Evolutionary conservation across 176 grass and related monocot genomes (phyloP).

Genomic region (Paspalum vaginatum): DNA sequence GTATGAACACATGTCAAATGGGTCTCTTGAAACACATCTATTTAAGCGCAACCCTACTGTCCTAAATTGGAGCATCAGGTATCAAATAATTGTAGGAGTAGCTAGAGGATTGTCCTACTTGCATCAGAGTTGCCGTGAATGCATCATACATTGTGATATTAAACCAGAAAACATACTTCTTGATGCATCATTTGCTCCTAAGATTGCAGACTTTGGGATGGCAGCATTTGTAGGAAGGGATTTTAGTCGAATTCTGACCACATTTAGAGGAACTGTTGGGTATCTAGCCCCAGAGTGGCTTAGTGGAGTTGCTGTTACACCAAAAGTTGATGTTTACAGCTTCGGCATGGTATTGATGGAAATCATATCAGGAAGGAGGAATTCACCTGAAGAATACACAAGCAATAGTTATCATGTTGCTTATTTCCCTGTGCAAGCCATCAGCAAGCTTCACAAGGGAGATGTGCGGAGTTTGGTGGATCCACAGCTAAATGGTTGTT

Average conservation of each 20-base stretch:
- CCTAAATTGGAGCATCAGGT: slow-evolving; percentile 46
- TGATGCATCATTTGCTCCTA: slow-evolving; percentile 49
- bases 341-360: slow-evolving; percentile 68
- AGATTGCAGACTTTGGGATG: slow-evolving; percentile 76
- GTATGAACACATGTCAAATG: slow-evolving; percentile 62
- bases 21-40: slow-evolving; percentile 55
- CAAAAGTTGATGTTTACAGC: slow-evolving; percentile 63
- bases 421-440: slow-evolving; percentile 23
- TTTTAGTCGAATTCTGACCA: slow-evolving; percentile 60
- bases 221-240: slow-evolving; percentile 55
- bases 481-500: not conserved
- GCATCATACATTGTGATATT: slow-evolving; percentile 72
- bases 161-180: slow-evolving; percentile 58
- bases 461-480: not conserved
- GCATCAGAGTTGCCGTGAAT: slow-evolving; percentile 55
- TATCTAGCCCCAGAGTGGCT: slow-evolving; percentile 76
- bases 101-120: slow-evolving; percentile 64
- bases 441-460: slow-evolving; percentile 7
- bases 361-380: slow-evolving; percentile 56
- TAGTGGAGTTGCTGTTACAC: slow-evolving; percentile 44
- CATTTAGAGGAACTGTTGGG: slow-evolving; percentile 61
- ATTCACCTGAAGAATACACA: slow-evolving; percentile 33
- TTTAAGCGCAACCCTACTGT: slow-evolving; percentile 20
- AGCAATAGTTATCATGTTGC: not conserved
- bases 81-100: slow-evolving; percentile 40